These are phyloP conservation scores for Carex myosuroides DNA, from an alignment of 176 grass and related monocot genomes.

Conservation along the genomic window DNA sequence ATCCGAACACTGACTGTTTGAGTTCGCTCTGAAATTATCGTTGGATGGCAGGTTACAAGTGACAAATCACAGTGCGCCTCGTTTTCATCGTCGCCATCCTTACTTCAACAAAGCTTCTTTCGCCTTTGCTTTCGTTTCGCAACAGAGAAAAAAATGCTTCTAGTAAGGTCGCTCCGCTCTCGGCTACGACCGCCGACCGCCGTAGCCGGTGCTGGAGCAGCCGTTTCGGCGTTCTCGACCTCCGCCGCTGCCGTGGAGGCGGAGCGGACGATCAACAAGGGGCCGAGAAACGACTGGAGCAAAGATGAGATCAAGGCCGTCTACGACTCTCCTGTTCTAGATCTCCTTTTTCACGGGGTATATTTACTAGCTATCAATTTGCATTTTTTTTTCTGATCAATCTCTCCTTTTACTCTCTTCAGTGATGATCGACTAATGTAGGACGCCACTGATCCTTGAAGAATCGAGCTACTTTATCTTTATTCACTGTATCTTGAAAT, in stretches of 20 bases:
- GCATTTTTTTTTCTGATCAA: not conserved
- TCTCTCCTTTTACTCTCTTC: not conserved
- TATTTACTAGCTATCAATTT: not conserved
- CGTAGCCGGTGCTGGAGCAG: not conserved
- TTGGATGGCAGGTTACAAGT: not conserved
- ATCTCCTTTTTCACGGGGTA: constrained; percentile 96
- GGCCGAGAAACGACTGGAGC: constrained; percentile 71
- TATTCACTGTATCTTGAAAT: not conserved
- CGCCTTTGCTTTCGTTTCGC: not conserved
- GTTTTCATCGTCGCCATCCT: not conserved
- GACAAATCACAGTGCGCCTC: not conserved
- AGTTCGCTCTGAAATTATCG: no score
- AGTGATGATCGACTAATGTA: not conserved
- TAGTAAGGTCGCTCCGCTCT: constrained; percentile 49
- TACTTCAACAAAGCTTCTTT: not conserved
- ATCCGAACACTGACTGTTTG: no score
- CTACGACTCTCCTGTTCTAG: constrained; percentile 81
- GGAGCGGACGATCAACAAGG: constrained; percentile 56
- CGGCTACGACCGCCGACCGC: constrained; percentile 17
- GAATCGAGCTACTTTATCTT: no score
- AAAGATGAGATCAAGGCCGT: constrained; percentile 77
- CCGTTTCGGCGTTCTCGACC: constrained; percentile 30
- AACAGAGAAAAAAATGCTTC: constrained; percentile 40
- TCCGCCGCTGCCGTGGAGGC: constrained; percentile 59
- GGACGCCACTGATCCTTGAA: not conserved